A percentile compares a stretch with the other conserved stretches of the same genome.
Evolutionary conservation across 2,329 filamentous ascomycete species (phyloP).

Genomic region (Chrysosporium queenslandicum): DNA sequence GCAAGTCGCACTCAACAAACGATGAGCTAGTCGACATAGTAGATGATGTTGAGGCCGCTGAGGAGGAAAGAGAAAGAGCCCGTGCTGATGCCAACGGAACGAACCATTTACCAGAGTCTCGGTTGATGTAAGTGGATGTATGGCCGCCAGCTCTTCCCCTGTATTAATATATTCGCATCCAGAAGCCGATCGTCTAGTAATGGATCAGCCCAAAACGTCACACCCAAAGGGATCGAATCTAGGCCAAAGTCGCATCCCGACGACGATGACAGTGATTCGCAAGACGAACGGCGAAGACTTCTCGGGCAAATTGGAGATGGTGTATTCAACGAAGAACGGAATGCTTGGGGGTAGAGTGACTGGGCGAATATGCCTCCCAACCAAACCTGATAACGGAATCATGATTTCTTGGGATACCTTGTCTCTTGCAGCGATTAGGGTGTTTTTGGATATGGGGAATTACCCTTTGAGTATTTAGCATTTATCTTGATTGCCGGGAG

Average conservation of each 20-base stretch:
- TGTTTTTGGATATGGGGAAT: background rate
- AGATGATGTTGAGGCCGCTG: slow-evolving; percentile 56
- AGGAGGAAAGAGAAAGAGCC: slow-evolving; percentile 51
- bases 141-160: background rate
- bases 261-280: slow-evolving; percentile 15
- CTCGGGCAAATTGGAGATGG: slow-evolving; percentile 23
- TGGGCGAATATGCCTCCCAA: background rate
- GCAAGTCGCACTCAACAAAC: slow-evolving; percentile 25
- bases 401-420: background rate
- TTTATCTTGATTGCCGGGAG: background rate
- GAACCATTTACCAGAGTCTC: slow-evolving; percentile 48
- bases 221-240: background rate
- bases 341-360: slow-evolving; percentile 18
- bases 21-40: slow-evolving; percentile 59
- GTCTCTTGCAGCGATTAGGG: background rate
- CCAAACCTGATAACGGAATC: background rate
- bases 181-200: slow-evolving; percentile 9
- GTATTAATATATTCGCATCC: background rate
- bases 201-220: slow-evolving; percentile 13
- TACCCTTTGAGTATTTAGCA: background rate
- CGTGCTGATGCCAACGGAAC: slow-evolving; percentile 48
- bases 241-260: background rate
- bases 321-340: slow-evolving; percentile 29
- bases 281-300: slow-evolving; percentile 16
- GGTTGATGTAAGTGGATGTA: slow-evolving; percentile 14